Conservation (phyloP, 768 basidiomycete species). For the Ephemerocybe angulata region DNA sequence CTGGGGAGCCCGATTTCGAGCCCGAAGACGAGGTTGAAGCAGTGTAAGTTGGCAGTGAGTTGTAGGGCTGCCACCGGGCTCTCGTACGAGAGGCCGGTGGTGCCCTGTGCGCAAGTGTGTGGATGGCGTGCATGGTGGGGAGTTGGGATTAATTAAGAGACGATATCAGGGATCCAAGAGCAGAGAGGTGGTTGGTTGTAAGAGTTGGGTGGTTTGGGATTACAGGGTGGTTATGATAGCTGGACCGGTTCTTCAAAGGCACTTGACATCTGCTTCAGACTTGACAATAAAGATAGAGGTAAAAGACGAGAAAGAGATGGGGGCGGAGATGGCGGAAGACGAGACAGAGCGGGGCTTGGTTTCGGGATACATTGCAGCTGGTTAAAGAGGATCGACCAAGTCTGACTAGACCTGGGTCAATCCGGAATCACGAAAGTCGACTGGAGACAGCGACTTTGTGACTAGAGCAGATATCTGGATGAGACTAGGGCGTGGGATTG, state of each 20-base stretch:
- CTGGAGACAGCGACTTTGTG: slow-evolving; percentile 9
- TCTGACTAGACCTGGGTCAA: slow-evolving; percentile 11
- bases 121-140: slow-evolving; percentile 39
- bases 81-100: slow-evolving; percentile 63
- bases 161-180: too few species aligned
- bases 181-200: neutral
- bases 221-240: slow-evolving; percentile 30
- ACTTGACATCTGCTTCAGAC: slow-evolving; percentile 2
- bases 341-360: neutral
- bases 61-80: slow-evolving; percentile 81
- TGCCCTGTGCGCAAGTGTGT: slow-evolving; percentile 66
- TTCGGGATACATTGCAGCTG: slow-evolving; percentile 5
- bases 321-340: neutral
- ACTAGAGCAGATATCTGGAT: neutral
- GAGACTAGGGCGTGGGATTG: neutral
- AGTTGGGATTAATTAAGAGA: slow-evolving; percentile 17
- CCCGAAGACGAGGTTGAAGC: slow-evolving; percentile 29
- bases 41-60: slow-evolving; percentile 37
- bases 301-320: neutral
- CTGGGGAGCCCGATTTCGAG: slow-evolving; percentile 42
- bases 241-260: slow-evolving; percentile 4
- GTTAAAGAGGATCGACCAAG: slow-evolving; percentile 8
- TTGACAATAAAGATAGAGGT: slow-evolving; percentile 4
- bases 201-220: slow-evolving; percentile 11
- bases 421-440: slow-evolving; percentile 10